Evolutionary conservation across 202 grass and related monocot genomes (phyloP).

Genomic region (Digitaria exilis): DNA sequence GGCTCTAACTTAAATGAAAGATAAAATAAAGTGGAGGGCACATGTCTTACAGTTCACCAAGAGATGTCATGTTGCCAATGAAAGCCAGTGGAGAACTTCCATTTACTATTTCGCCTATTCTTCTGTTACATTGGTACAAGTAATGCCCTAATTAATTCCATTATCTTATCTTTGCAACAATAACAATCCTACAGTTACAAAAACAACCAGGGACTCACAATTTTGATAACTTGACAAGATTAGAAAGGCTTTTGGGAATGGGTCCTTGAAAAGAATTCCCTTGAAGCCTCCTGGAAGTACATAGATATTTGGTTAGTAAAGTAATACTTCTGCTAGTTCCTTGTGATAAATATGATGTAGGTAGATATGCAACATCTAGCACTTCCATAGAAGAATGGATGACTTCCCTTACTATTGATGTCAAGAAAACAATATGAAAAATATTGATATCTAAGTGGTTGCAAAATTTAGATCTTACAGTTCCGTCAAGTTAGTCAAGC

Average conservation of each 20-base stretch:
- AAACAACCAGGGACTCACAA: conserved; percentile 58
- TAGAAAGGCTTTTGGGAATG: conserved; percentile 76
- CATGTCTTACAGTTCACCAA: conserved; percentile 64
- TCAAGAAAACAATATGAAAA: conserved; percentile 22
- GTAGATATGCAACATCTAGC: not conserved
- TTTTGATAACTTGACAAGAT: conserved; percentile 64
- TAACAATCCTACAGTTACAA: conserved; percentile 21
- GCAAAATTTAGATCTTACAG: conserved; percentile 57
- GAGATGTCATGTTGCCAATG: conserved; percentile 65
- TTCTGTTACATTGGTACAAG: conserved; percentile 50
- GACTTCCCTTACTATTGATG: not conserved
- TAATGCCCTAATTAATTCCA: not conserved
- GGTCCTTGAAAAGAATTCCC: conserved; percentile 89
- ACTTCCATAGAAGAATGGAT: not conserved
- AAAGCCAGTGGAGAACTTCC: conserved; percentile 78
- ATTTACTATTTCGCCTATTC: conserved; percentile 81
- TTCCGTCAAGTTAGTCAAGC: conserved; percentile 59
- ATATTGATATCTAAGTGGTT: not conserved
- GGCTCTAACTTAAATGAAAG: not conserved
- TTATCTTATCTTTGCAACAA: conserved; percentile 30
- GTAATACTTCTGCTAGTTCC: not conserved
- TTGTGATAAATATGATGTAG: not conserved
- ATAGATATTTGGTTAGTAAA: conserved; percentile 29
- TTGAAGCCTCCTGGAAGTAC: conserved; percentile 68
- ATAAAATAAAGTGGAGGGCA: not conserved